Base-by-base conservation (phyloP, 2,329 filamentous ascomycete species). In the Colletotrichum tamarilloi region DNA sequence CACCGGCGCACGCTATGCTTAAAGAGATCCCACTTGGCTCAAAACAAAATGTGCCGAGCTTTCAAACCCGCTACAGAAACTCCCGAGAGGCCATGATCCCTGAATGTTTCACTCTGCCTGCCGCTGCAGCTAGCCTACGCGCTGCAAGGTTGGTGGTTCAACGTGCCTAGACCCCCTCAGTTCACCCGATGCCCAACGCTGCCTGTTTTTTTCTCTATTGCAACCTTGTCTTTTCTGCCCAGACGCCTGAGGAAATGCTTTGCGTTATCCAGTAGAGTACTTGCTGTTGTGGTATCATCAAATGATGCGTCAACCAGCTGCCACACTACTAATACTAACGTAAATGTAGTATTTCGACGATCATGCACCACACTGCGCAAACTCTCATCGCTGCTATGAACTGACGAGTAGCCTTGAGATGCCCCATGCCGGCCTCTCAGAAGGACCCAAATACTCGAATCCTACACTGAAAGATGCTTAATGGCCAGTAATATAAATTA, bases 101-200 rank as follows among this genome's bases (percentile, higher is more conserved):
- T 70, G 53, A 60, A 19, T 35, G 66, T 65, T 70, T 73, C 67
- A 65, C 32, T 57, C 42, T 63, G 12, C 35, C 38, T 42, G 16
- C 55, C 26, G 30, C 60, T 38, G 35, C 24, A 53, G 7, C 28
- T 16, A 63, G 26, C 9, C 9, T 63, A 5, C 26, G 22, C 16
- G 42, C 28, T 35, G 42, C n/a, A n/a, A 24, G 19, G 38, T 65
- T 52, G 11, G 63, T 56, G 35, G 63, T 28, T 4, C 53, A 57
- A 46, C 46, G 19, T 67, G 56, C 22, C 38, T 14, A 4, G 22
- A n/a, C 16, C 22, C 32, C 19, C 14, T 53, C 24, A 30, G 32
- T 42, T 38, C 30, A 26, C 35, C 65, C 56, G 26, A 19, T 49
- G 42, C 24, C 24, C 28, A 62, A 30, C 14, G 26, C 53, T 19